These are phyloP conservation scores for Botrytis elliptica DNA, from an alignment of 2,329 filamentous ascomycete genomes.

Conservation along the genomic window DNA sequence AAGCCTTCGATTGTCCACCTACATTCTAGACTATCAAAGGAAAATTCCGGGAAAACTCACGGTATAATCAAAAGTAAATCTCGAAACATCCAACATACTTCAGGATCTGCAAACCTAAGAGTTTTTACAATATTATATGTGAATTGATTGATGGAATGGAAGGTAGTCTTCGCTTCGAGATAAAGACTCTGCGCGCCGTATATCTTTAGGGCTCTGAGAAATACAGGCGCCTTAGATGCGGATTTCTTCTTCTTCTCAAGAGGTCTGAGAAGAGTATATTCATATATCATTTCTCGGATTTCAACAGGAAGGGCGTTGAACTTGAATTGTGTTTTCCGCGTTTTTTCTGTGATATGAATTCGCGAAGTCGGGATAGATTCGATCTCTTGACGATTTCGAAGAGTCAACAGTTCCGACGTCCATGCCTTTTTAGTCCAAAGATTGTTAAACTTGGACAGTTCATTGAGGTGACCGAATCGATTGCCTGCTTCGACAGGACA, in stretches of 20 bases:
- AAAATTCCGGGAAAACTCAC: background rate
- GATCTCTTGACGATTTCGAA: background rate
- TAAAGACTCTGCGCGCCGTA: background rate
- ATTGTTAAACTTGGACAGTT: background rate
- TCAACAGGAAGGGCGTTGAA: background rate
- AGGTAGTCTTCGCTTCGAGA: background rate
- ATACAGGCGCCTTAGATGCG: background rate
- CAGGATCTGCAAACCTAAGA: background rate
- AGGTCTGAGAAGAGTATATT: background rate
- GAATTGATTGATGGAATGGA: background rate
- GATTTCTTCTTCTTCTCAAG: background rate
- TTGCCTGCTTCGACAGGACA: background rate
- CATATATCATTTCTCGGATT: background rate
- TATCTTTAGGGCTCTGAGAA: background rate
- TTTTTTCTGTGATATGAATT: too few relatives aligned
- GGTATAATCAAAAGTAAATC: background rate
- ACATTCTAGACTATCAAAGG: background rate
- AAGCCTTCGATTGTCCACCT: background rate
- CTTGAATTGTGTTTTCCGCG: background rate
- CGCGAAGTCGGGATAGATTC: background rate
- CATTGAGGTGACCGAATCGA: background rate
- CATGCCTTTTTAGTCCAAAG: background rate
- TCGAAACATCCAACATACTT: background rate
- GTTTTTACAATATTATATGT: background rate
- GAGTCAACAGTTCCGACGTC: background rate